phyloP scores from a whole-genome alignment of 202 grass and related monocot species.

The Zoysia matrella region DNA sequence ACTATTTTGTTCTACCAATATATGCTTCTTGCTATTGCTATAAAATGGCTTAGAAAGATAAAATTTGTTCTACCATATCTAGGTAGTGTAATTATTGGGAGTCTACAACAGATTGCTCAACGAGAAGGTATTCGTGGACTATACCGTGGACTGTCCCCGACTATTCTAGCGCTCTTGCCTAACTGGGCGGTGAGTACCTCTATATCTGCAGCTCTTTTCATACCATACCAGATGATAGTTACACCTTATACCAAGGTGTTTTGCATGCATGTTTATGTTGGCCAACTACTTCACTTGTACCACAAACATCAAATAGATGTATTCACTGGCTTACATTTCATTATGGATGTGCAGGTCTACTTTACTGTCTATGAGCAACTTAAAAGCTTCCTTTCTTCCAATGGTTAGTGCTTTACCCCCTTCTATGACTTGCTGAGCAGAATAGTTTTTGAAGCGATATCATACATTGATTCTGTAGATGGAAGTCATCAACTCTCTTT shows the following conservation, averaged over 20 bases:
- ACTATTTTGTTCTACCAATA: too few relatives aligned
- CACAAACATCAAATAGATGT: neutral
- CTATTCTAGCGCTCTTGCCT: constrained; percentile 82
- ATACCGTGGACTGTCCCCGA: constrained; percentile 92
- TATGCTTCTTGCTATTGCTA: neutral
- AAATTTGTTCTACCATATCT: constrained; percentile 40
- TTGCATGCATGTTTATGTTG: neutral
- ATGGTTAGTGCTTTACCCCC: constrained; percentile 64
- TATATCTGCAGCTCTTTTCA: constrained; percentile 22
- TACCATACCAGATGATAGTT: neutral
- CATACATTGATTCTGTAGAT: constrained; percentile 59
- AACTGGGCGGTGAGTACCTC: constrained; percentile 91
- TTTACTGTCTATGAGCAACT: constrained; percentile 97
- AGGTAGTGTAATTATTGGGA: constrained; percentile 94
- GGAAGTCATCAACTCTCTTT: constrained; percentile 70
- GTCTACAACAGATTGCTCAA: constrained; percentile 82
- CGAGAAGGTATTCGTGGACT: constrained; percentile 86
- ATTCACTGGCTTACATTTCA: constrained; percentile 32
- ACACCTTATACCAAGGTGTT: constrained; percentile 4
- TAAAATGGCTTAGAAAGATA: constrained; percentile 18
- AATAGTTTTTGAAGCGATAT: constrained; percentile 23
- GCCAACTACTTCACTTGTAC: neutral
- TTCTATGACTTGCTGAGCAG: neutral
- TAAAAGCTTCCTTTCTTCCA: constrained; percentile 76
- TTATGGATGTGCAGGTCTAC: constrained; percentile 66